Percentiles rank a stretch among this genome's conserved stretches.
These are phyloP conservation scores for Penicillium oxalicum DNA, from an alignment of 2,329 filamentous ascomycete species.

Conservation along the genomic window DNA sequence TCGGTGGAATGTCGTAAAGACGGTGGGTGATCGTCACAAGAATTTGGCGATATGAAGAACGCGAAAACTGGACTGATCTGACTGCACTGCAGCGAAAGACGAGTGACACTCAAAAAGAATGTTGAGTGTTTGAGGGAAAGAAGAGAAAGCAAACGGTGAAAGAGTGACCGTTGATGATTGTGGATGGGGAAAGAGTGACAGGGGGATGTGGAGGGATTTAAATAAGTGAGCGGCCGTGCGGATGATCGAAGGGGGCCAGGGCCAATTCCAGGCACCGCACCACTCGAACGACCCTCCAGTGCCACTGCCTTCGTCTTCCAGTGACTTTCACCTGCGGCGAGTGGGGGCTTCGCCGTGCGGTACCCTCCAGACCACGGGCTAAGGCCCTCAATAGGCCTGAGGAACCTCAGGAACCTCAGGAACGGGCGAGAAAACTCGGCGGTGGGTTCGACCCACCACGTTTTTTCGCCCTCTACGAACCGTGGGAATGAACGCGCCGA, in stretches of 20 bases:
- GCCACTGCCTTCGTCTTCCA: no score
- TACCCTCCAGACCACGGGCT: no score
- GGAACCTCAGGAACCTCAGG: no score
- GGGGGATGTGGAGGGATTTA: constrained; percentile 1
- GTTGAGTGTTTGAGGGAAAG: constrained; percentile 13
- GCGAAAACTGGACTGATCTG: constrained; percentile 1
- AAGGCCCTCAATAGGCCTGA: no score
- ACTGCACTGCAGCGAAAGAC: constrained; percentile 24
- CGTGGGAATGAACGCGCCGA: neutral
- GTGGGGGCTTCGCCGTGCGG: no score
- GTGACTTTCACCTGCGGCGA: no score
- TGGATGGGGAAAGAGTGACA: constrained; percentile 2
- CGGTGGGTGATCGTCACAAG: constrained; percentile 1
- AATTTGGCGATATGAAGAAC: neutral
- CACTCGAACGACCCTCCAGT: no score
- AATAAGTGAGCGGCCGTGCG: neutral
- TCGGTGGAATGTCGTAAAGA: constrained; percentile 1
- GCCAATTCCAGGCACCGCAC: neutral
- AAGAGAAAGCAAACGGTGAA: constrained; percentile 5
- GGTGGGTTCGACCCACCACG: constrained; percentile 1
- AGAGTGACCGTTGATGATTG: constrained; percentile 8
- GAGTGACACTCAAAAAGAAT: constrained; percentile 16
- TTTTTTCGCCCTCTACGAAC: neutral
- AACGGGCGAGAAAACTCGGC: neutral
- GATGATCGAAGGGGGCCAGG: neutral